Percentiles rank a stretch among this genome's conserved stretches.
These are phyloP conservation scores for Thuidium tamariscinum DNA, from an alignment of 225 moss, liverwort and hornwort genomes.

Conservation along the genomic window DNA sequence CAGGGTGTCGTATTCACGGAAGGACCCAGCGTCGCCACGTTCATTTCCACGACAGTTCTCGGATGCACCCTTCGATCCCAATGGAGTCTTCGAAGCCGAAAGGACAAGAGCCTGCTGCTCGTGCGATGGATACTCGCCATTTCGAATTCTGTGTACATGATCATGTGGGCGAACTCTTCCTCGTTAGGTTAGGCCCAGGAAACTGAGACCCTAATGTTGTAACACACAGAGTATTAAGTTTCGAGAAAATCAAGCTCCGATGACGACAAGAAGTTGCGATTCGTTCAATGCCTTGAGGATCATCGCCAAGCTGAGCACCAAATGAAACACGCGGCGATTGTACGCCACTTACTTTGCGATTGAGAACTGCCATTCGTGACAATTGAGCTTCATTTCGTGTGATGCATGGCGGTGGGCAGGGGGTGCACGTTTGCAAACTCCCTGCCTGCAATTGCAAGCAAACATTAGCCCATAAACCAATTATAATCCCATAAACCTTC, in stretches of 20 bases:
- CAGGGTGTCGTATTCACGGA: conserved; percentile 6
- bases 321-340: not conserved
- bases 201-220: not conserved
- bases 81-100: conserved; percentile 39
- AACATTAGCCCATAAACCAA: not conserved
- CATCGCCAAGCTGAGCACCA: not conserved
- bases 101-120: conserved; percentile 43
- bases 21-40: conserved; percentile 12
- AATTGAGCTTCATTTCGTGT: not conserved
- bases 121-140: not conserved
- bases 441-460: not conserved
- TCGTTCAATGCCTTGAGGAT: not conserved
- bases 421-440: not conserved
- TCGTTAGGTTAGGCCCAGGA: not conserved
- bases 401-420: not conserved
- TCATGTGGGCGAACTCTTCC: not conserved
- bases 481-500: too few relatives aligned
- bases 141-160: not conserved
- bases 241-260: not conserved
- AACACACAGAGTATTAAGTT: not conserved
- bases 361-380: not conserved
- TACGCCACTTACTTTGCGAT: not conserved
- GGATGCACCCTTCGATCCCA: conserved; percentile 1
- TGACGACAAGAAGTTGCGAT: not conserved
- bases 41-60: conserved; percentile 12